Evolutionary conservation across 2,329 filamentous ascomycete genomes (phyloP), one percentile per base, ranked within the genome.

Genomic region (Phyllosticta paracitricarpa): DNA sequence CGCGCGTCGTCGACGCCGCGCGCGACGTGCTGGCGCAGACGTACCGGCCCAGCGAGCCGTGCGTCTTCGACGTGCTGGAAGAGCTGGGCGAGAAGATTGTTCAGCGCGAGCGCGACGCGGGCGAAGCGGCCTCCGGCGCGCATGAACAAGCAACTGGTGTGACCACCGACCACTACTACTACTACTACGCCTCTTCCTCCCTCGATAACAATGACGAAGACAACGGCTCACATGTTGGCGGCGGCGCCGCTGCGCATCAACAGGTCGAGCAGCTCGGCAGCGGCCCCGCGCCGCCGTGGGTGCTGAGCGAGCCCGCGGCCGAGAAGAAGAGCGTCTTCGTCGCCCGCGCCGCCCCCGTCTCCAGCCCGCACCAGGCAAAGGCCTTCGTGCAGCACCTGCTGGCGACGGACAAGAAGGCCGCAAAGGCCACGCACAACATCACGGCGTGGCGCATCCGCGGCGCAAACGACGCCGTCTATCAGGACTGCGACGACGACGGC

Each of bases 401-500:
- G 7, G 82, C 86, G 4, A 89, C 85, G 8, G 91, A 97, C 74
- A 91, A 89, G 75, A 91, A 89, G 67, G 87, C 91, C 40, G 87
- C 91, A n/a, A 79, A 82, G 55, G 94, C 94, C 4, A 91, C 93
- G 63, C 94, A 99, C 73, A 97, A 97, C 73, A 97, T 99, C 70
- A 92, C 88, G 22, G 93, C 93, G 1, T 97, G 91, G 89, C 84
- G 94, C 10, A 92, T 97, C 60, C 84, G 82, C 30, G 84, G 83
- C 0, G 70, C 75, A 4, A 81, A 78, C 61, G 77, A 75, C 65
- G 77, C 78, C 4, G 81, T 81, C 57, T 91, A 87, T 66, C 92
- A 97, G 73, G 94, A 99, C 75, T 97, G 88, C 70, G 89, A 99
- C 68, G 94, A 99, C 69, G 94, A 99, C 72, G 94, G 94, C 2